Percentiles rank a stretch among this genome's conserved stretches.
phyloP scores from a whole-genome alignment of 164 flowering plant genomes.

The Malania oleifera region DNA sequence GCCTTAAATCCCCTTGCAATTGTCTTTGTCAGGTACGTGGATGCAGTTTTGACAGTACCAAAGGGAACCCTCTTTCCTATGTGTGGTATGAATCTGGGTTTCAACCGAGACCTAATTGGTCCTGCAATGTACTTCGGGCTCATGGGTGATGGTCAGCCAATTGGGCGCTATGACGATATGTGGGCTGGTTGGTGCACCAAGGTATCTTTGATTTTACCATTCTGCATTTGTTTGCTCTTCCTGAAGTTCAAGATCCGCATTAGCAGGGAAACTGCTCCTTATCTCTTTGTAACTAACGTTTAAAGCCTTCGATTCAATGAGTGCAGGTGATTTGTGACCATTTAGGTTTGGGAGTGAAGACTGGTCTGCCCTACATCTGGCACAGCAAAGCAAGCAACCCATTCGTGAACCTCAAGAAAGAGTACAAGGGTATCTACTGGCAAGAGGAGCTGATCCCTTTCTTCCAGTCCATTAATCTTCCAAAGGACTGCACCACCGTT shows the following conservation, averaged over 20 bases:
- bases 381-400: slow-evolving; percentile 83
- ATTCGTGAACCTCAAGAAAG: slow-evolving; percentile 67
- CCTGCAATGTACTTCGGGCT: slow-evolving; percentile 87
- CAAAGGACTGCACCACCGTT: slow-evolving; percentile 61
- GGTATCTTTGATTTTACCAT: slow-evolving; percentile 27
- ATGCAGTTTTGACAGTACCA: slow-evolving; percentile 73
- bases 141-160: slow-evolving; percentile 90
- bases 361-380: slow-evolving; percentile 75
- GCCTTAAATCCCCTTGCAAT: not conserved
- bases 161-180: slow-evolving; percentile 84
- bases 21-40: slow-evolving; percentile 54
- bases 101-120: slow-evolving; percentile 73
- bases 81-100: slow-evolving; percentile 80
- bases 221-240: too few relatives aligned
- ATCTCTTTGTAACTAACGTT: too few relatives aligned
- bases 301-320: too few relatives aligned
- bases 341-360: slow-evolving; percentile 65
- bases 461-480: slow-evolving; percentile 50
- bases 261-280: too few relatives aligned
- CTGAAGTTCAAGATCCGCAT: too few relatives aligned
- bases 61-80: slow-evolving; percentile 80
- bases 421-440: slow-evolving; percentile 73
- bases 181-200: slow-evolving; percentile 90
- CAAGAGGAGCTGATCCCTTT: slow-evolving; percentile 78
- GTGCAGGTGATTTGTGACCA: slow-evolving; percentile 78